A percentile compares a stretch with the other conserved stretches of the same genome.
These are phyloP conservation scores for Capsella bursapastoris DNA, from an alignment of 345 rosid genomes.

Conservation along the genomic window DNA sequence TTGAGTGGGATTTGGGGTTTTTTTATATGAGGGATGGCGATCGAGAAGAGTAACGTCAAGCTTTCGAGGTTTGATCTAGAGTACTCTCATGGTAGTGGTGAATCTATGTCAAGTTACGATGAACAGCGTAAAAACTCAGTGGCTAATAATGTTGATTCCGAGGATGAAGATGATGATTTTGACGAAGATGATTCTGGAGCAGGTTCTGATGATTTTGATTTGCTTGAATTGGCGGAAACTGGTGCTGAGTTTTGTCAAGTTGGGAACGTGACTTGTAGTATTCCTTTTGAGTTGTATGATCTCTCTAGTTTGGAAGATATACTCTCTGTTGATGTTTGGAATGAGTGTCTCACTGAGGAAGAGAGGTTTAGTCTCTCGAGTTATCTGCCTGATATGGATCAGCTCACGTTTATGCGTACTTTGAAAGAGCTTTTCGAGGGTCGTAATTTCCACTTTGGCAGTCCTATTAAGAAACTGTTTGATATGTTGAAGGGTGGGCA, in stretches of 20 bases:
- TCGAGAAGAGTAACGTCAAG: slow-evolving; percentile 91
- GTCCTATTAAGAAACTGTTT: slow-evolving; percentile 79
- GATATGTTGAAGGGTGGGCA: slow-evolving; percentile 91
- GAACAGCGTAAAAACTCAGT: slow-evolving; percentile 61
- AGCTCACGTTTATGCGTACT: slow-evolving; percentile 62
- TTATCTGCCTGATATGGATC: slow-evolving; percentile 89
- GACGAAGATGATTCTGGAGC: slow-evolving; percentile 97
- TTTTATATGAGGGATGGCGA: slow-evolving; percentile 64
- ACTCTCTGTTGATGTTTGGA: slow-evolving; percentile 95
- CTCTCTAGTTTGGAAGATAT: slow-evolving; percentile 74
- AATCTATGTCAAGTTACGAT: slow-evolving; percentile 73
- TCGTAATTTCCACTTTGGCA: slow-evolving; percentile 83
- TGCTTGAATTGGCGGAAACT: slow-evolving; percentile 89
- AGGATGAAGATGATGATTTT: slow-evolving; percentile 64
- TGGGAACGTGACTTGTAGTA: slow-evolving; percentile 77
- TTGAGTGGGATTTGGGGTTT: slow-evolving; percentile 26
- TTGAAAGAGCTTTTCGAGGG: slow-evolving; percentile 82
- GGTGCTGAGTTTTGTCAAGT: slow-evolving; percentile 90
- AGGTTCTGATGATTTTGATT: slow-evolving; percentile 96
- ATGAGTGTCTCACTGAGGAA: slow-evolving; percentile 79
- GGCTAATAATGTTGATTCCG: slow-evolving; percentile 66
- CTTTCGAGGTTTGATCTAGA: slow-evolving; percentile 80
- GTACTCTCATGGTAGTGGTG: slow-evolving; percentile 80
- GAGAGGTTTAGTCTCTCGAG: slow-evolving; percentile 73
- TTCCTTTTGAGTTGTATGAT: slow-evolving; percentile 90